Evolutionary conservation across 2,329 filamentous ascomycete species (phyloP).

Genomic region (Pseudopithomyces maydicus): DNA sequence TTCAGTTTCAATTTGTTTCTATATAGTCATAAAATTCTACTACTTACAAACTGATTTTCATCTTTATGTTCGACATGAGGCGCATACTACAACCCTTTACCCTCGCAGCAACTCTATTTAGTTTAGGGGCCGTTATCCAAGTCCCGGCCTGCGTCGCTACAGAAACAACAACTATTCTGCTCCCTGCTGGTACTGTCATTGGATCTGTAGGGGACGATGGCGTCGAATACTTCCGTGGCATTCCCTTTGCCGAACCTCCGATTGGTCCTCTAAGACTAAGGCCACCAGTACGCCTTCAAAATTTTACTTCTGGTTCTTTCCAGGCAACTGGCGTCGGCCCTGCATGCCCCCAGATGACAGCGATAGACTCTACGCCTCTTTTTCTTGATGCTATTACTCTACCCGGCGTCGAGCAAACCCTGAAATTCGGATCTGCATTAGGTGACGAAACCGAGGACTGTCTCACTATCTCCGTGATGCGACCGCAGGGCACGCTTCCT

Average conservation of each 20-base stretch:
- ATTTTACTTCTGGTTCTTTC: background rate
- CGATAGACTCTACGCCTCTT: background rate
- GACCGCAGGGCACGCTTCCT: background rate
- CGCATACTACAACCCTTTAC: too few relatives aligned
- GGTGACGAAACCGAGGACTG: slow-evolving; percentile 1
- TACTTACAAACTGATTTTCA: too few relatives aligned
- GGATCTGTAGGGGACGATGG: slow-evolving; percentile 1
- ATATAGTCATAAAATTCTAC: too few relatives aligned
- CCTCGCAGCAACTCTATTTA: too few relatives aligned
- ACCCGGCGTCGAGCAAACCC: background rate
- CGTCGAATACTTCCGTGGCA: slow-evolving; percentile 3
- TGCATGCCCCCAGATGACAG: background rate
- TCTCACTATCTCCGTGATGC: background rate
- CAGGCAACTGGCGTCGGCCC: background rate
- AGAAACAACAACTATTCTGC: background rate
- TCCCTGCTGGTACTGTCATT: slow-evolving; percentile 6
- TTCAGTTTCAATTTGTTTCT: too few relatives aligned
- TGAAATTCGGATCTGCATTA: background rate
- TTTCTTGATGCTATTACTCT: background rate
- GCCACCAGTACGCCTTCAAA: background rate
- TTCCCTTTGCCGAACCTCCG: background rate
- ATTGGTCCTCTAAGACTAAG: background rate
- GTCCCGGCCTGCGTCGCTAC: too few relatives aligned
- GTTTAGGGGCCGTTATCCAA: too few relatives aligned
- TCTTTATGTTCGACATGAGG: too few relatives aligned